Percentiles rank a stretch among this genome's conserved stretches.
Conservation (phyloP, 2,329 filamentous ascomycete genomes). For the Fusarium subtropicale region DNA sequence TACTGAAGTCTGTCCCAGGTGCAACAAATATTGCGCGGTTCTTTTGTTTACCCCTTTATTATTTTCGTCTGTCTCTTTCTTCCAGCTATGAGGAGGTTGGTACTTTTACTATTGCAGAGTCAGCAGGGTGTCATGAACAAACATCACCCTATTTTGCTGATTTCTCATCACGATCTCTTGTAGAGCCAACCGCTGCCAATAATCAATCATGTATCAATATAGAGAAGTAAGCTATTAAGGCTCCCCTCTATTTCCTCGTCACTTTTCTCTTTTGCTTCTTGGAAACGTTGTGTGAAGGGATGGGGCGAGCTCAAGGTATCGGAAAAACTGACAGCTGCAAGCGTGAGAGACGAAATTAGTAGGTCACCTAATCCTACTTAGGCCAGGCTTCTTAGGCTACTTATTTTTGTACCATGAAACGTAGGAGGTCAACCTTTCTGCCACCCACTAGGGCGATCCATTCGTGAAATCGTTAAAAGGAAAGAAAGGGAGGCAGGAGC, state of each 20-base stretch:
- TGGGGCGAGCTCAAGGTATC: background rate
- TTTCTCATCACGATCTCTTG: background rate
- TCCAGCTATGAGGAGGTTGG: background rate
- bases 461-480: background rate
- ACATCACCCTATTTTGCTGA: constrained; percentile 11
- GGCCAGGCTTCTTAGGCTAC: too few relatives aligned
- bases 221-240: background rate
- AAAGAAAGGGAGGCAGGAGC: constrained; percentile 5
- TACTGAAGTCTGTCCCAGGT: constrained; percentile 21
- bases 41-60: constrained; percentile 12
- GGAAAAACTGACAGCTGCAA: too few relatives aligned
- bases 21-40: constrained; percentile 33
- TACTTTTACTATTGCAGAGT: constrained; percentile 4
- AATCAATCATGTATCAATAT: background rate
- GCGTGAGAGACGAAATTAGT: too few relatives aligned
- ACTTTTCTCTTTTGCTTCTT: background rate
- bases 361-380: too few relatives aligned
- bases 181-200: background rate
- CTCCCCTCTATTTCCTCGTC: background rate
- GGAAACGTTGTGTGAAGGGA: background rate
- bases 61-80: background rate
- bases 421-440: too few relatives aligned
- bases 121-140: constrained; percentile 15
- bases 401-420: too few relatives aligned
- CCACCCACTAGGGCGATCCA: background rate